Evolutionary conservation across 192 early-diverging fungal genomes (phyloP).

Genomic region (Linnemannia elongata): DNA sequence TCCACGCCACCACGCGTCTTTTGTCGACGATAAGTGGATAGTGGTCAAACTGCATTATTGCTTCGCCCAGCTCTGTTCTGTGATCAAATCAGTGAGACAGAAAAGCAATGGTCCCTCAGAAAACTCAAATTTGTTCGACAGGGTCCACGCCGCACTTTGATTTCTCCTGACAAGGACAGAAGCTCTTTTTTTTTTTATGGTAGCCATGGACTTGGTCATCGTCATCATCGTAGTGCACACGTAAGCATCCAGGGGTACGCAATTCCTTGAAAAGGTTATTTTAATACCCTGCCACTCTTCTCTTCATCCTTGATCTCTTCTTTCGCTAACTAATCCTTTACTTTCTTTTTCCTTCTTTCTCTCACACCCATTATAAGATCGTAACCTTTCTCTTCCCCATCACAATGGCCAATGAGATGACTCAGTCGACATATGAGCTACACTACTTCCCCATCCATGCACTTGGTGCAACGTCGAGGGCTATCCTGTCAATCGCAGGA

Average conservation of each 20-base stretch:
- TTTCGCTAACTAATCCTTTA: neutral
- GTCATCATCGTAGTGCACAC: neutral
- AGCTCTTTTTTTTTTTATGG: neutral
- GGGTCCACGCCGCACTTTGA: neutral
- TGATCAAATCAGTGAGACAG: neutral
- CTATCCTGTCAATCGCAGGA: slow-evolving; percentile 17
- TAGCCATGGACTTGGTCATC: neutral
- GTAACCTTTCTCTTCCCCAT: neutral
- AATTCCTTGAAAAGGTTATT: no score
- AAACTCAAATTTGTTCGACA: neutral
- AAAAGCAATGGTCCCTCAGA: neutral
- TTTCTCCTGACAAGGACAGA: neutral
- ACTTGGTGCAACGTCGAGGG: slow-evolving; percentile 27
- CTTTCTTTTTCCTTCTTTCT: neutral
- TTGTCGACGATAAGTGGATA: no score
- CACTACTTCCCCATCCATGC: slow-evolving; percentile 42
- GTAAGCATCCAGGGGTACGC: no score
- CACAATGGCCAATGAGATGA: neutral
- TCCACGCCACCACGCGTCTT: no score
- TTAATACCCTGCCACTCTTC: neutral
- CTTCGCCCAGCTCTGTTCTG: neutral
- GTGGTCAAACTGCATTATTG: neutral
- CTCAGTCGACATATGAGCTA: slow-evolving; percentile 3
- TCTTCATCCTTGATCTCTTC: neutral
- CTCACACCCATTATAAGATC: neutral